These are phyloP conservation scores for Plantago coronopus DNA, from an alignment of 305 asterid genomes.

Conservation along the genomic window DNA sequence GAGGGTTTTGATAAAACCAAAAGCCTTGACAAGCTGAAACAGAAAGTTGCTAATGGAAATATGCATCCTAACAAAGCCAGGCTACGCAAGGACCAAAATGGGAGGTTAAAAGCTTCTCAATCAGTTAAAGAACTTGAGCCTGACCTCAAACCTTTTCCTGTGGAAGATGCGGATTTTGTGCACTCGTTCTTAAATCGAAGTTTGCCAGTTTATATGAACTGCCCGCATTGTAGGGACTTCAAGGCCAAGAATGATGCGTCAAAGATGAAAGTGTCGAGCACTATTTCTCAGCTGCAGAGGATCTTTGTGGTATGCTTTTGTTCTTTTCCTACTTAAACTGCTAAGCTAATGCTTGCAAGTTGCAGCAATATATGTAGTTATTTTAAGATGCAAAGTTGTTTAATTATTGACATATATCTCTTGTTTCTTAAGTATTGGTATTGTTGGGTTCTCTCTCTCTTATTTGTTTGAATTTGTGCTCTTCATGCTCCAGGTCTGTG, in stretches of 20 bases:
- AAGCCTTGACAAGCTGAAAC: conserved; percentile 54
- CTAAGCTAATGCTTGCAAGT: not conserved
- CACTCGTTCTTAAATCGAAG: conserved; percentile 57
- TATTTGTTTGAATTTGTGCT: not conserved
- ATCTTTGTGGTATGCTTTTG: conserved; percentile 66
- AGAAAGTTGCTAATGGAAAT: conserved; percentile 45
- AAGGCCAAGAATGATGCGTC: conserved; percentile 38
- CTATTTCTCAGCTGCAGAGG: conserved; percentile 91
- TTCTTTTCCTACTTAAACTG: conserved; percentile 8
- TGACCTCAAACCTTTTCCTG: conserved; percentile 38
- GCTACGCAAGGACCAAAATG: conserved; percentile 40
- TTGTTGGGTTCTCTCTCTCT: not conserved
- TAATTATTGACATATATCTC: not conserved
- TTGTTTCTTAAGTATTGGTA: not conserved
- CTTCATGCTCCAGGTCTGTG: not conserved
- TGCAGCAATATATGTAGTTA: too few species aligned
- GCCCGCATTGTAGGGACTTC: conserved; percentile 74
- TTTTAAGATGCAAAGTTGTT: not conserved
- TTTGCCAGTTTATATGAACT: conserved; percentile 82
- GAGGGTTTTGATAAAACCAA: conserved; percentile 40
- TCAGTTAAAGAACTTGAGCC: conserved; percentile 41
- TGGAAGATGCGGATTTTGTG: conserved; percentile 48
- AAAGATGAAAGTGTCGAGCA: conserved; percentile 59
- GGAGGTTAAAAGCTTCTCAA: conserved; percentile 27
- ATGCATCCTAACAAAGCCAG: conserved; percentile 36